These are phyloP conservation scores for Pythium vanterpoolii DNA, from an alignment of 352 stramenopile genomes.

Conservation along the genomic window DNA sequence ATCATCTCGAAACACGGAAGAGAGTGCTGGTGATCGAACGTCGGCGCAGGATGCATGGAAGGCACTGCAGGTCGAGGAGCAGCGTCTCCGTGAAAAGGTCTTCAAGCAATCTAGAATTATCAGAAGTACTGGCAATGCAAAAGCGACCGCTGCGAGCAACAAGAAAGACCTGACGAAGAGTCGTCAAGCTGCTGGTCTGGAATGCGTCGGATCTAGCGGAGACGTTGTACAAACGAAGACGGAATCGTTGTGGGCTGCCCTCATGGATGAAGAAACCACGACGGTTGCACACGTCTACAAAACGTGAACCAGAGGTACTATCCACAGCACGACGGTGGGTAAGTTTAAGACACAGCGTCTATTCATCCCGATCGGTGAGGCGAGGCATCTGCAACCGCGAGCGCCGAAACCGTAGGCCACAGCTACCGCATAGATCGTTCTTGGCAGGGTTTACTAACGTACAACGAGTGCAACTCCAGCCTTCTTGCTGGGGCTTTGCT, in stretches of 20 bases:
- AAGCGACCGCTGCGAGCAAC: neutral
- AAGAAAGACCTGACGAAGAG: neutral
- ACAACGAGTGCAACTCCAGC: constrained; percentile 74
- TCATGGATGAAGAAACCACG: constrained; percentile 25
- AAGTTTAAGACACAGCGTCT: constrained; percentile 18
- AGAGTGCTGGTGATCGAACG: neutral
- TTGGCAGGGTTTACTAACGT: constrained; percentile 67
- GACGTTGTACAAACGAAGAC: constrained; percentile 23
- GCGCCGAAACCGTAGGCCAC: constrained; percentile 62
- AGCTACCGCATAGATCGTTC: constrained; percentile 60
- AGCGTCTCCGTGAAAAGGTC: constrained; percentile 26
- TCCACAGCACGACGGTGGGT: neutral
- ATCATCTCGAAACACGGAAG: neutral
- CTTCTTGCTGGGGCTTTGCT: constrained; percentile 2
- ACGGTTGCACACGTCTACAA: constrained; percentile 23
- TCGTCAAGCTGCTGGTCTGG: neutral
- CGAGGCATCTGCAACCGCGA: constrained; percentile 39
- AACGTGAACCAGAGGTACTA: neutral
- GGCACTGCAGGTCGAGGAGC: constrained; percentile 53
- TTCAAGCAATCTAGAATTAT: constrained; percentile 4
- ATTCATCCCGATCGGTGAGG: constrained; percentile 49
- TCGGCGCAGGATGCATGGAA: constrained; percentile 32
- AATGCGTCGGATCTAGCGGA: neutral
- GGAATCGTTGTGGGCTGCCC: constrained; percentile 25
- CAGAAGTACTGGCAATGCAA: neutral